phyloP scores from a whole-genome alignment of 768 basidiomycete genomes.

The Cytidiella melzeri region DNA sequence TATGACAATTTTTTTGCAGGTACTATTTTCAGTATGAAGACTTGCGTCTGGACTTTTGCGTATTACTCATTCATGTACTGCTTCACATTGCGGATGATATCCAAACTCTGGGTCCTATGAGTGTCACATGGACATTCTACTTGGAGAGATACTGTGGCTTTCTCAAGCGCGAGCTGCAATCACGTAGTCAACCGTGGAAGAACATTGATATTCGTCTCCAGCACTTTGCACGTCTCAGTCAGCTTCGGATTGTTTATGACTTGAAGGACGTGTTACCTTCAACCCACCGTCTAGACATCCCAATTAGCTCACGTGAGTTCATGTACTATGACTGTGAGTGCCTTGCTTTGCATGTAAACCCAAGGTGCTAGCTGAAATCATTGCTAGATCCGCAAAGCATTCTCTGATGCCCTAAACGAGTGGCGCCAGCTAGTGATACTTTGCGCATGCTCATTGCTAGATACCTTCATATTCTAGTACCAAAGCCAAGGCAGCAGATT shows the following conservation, averaged over 20 bases:
- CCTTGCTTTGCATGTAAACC: background rate
- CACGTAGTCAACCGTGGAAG: background rate
- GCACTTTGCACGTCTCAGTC: background rate
- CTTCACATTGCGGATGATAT: slow-evolving; percentile 2
- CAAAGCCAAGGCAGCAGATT: background rate
- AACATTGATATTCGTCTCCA: background rate
- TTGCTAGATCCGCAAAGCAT: slow-evolving; percentile 1
- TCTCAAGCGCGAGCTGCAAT: background rate
- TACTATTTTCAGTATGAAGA: slow-evolving; percentile 5
- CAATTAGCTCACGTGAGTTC: background rate
- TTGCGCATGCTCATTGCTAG: background rate
- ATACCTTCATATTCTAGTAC: background rate
- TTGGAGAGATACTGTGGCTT: slow-evolving; percentile 4
- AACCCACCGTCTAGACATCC: background rate
- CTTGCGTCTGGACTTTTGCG: background rate
- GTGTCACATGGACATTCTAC: background rate
- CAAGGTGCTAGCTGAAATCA: background rate
- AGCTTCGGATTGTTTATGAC: background rate
- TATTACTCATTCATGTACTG: background rate
- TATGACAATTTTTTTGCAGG: too few species aligned
- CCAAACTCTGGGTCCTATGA: background rate
- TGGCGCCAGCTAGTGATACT: background rate
- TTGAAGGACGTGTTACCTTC: background rate
- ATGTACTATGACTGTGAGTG: slow-evolving; percentile 2
- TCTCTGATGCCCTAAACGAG: background rate